Percentiles rank a stretch among this genome's conserved stretches.
These are phyloP conservation scores for Blastocystis sp. DNA, from an alignment of 352 stramenopile genomes.

Conservation along the genomic window DNA sequence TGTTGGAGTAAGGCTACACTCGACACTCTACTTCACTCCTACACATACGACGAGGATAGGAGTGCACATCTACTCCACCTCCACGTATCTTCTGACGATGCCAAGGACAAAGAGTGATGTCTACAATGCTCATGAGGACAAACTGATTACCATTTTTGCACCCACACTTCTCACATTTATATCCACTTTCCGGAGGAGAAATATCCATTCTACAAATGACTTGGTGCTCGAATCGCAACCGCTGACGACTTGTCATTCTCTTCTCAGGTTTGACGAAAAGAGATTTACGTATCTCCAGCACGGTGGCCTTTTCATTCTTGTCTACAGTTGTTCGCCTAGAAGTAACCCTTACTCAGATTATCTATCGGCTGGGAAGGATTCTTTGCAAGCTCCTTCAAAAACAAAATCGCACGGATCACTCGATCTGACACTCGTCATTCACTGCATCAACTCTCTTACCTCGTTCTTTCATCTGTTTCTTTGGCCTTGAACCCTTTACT, in stretches of 20 bases:
- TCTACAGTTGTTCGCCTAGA: not conserved
- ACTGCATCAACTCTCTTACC: constrained; percentile 14
- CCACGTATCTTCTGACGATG: constrained; percentile 34
- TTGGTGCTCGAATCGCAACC: not conserved
- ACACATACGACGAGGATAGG: constrained; percentile 47
- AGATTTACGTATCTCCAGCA: not conserved
- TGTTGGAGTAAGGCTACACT: not conserved
- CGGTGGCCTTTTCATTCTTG: constrained; percentile 9
- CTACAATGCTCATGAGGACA: not conserved
- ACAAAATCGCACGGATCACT: constrained; percentile 13
- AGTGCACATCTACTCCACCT: constrained; percentile 36
- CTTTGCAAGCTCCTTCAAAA: constrained; percentile 46
- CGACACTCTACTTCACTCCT: not conserved
- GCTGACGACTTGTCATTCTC: constrained; percentile 28
- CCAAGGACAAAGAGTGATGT: constrained; percentile 44
- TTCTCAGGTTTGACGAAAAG: constrained; percentile 66
- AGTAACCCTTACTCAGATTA: not conserved
- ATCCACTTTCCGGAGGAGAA: not conserved
- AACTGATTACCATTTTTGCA: not conserved
- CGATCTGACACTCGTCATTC: not conserved
- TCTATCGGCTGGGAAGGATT: constrained; percentile 12
- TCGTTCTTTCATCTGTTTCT: not conserved
- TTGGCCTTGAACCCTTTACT: not conserved
- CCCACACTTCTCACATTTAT: constrained; percentile 64
- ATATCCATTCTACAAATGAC: not conserved